Base-by-base conservation (phyloP, 2,329 filamentous ascomycete genomes). In the Ophiostoma montium region DNA sequence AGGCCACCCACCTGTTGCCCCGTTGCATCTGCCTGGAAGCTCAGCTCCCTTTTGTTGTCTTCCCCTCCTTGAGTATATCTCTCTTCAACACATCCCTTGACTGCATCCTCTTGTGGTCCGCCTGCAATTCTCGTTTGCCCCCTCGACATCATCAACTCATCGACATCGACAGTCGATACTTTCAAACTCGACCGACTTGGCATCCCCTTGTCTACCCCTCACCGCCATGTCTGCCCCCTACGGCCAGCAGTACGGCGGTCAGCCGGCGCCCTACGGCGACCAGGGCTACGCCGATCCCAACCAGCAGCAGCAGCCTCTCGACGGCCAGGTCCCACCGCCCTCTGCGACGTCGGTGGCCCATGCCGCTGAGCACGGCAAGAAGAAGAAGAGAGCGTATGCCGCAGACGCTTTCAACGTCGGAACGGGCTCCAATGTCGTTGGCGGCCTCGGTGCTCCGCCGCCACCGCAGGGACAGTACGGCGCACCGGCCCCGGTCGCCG, bases 371-470 rank as follows among this genome's bases (percentile, higher is more conserved):
- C 69, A 70, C 43, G 73, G 69, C 54, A 81, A 76, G 65, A 88
- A 88, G 71, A 95, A 95, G 78, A 95, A 94, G 76, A 78, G 88
- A 71, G 83, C 85, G 50, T 96, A 96, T 70, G 92, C 92, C 49
- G 86, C 86, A 50, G 85, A 94, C 65, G 90, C 90, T 42, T 98
- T 94, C 66, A 90, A 94, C 52, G 92, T 96, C 59, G 87, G 85
- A 46, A 76, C 78, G 46, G 92, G 90, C 59, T 86, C 85, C 61
- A 96, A 96, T 74, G 80, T 84, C 49, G 68, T 62, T 48, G 76
- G 63, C 48, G 76, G 70, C 19, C 27, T 32, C 33, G 76, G 74
- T 33, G 42, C 27, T 50, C 69, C 70, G 57, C 49, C 60, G 32
- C 65, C 57, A 31, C 63, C 58, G 38, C 63, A 57, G 19, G 62